Evolutionary conservation across 2,329 filamentous ascomycete species (phyloP).

Genomic region (Neopestalotiopsis sp.): DNA sequence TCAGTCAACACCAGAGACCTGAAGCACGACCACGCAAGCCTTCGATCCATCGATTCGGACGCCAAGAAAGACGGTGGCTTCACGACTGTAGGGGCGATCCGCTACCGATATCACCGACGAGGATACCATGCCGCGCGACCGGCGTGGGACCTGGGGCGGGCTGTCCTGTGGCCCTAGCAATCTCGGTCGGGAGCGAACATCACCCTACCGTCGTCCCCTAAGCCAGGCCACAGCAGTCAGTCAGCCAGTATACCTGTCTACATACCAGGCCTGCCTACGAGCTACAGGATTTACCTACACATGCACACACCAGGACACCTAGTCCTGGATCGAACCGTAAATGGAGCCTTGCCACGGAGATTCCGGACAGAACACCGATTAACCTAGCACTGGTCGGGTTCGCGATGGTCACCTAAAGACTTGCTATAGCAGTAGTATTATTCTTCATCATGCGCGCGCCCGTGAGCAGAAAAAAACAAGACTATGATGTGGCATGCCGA

Average conservation of each 20-base stretch:
- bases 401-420: not conserved
- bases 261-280: too few relatives aligned
- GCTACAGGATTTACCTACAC: too few relatives aligned
- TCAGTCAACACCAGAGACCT: conserved; percentile 7
- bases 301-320: not conserved
- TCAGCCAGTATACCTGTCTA: too few relatives aligned
- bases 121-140: conserved; percentile 9
- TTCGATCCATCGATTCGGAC: conserved; percentile 13
- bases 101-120: conserved; percentile 12
- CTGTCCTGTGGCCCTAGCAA: not conserved
- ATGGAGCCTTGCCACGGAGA: conserved; percentile 1
- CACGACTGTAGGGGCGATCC: conserved; percentile 19
- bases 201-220: not conserved
- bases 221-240: too few relatives aligned
- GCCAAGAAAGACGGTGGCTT: conserved; percentile 19
- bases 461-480: not conserved
- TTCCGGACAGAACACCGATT: not conserved
- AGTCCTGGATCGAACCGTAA: not conserved
- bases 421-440: not conserved
- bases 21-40: conserved; percentile 19
- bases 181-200: conserved; percentile 15
- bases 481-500: not conserved
- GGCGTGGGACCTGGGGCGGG: not conserved
- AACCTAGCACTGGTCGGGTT: not conserved
- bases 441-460: not conserved